Conservation (phyloP, 2,329 filamentous ascomycete species). For the Aspergillus unguis region DNA sequence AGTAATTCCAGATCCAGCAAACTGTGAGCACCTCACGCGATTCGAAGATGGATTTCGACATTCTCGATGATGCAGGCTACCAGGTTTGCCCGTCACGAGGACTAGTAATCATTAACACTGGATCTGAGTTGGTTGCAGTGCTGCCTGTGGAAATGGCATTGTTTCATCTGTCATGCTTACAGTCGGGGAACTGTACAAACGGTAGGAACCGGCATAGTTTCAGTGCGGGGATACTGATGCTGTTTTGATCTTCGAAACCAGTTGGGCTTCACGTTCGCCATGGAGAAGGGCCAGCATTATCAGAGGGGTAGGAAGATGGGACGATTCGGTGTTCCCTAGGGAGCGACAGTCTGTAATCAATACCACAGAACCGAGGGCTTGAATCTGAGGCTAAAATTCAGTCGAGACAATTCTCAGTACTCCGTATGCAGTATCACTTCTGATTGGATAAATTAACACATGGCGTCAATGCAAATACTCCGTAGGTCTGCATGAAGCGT, state of each 20-base stretch:
- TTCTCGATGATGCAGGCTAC: slow-evolving; percentile 38
- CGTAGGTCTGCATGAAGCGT: not conserved
- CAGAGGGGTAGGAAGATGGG: not conserved
- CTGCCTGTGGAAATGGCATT: slow-evolving; percentile 47
- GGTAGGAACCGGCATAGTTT: slow-evolving; percentile 44
- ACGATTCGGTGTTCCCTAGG: not conserved
- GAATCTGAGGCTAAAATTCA: no score
- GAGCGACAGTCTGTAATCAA: no score
- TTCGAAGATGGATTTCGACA: slow-evolving; percentile 18
- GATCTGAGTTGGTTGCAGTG: slow-evolving; percentile 39
- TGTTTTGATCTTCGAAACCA: slow-evolving; percentile 40
- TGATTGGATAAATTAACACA: no score
- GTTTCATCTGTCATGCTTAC: slow-evolving; percentile 42
- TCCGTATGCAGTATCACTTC: no score
- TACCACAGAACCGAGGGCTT: no score
- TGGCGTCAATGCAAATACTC: not conserved
- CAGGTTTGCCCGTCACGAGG: slow-evolving; percentile 43
- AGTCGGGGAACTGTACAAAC: slow-evolving; percentile 32
- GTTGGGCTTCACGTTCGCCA: not conserved
- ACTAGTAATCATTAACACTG: slow-evolving; percentile 31
- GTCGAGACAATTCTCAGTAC: no score
- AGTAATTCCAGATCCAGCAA: not conserved
- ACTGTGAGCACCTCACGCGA: no score
- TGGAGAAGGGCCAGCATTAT: not conserved
- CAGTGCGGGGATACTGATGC: slow-evolving; percentile 46